Conservation (phyloP, 371 early-diverging fungal genomes). For the Actinomortierella wolfii region DNA sequence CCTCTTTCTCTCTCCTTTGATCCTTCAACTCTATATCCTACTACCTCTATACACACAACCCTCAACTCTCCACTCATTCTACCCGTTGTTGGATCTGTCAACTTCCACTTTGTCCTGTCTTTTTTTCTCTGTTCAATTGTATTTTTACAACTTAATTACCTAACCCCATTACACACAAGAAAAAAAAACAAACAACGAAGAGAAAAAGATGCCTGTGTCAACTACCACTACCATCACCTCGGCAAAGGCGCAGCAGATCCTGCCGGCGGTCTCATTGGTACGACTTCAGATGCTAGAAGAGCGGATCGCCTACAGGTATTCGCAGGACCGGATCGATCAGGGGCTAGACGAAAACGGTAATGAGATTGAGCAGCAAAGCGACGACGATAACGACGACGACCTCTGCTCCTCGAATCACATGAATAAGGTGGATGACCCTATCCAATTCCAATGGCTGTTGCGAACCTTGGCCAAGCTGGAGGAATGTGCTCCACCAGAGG, state of each 20-base stretch:
- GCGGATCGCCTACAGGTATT: slow-evolving; percentile 40
- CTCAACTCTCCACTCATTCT: too few relatives aligned
- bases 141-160: too few relatives aligned
- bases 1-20: too few relatives aligned
- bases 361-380: slow-evolving; percentile 14
- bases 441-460: slow-evolving; percentile 33
- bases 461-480: slow-evolving; percentile 33
- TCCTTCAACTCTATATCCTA: too few relatives aligned
- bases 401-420: too few relatives aligned
- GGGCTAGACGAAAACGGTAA: slow-evolving; percentile 41
- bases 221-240: slow-evolving; percentile 10
- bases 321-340: slow-evolving; percentile 45
- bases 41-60: too few relatives aligned
- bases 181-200: too few relatives aligned
- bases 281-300: slow-evolving; percentile 33
- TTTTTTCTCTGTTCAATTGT: too few relatives aligned
- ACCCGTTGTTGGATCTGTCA: too few relatives aligned
- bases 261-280: slow-evolving; percentile 18
- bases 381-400: slow-evolving; percentile 9
- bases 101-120: too few relatives aligned
- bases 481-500: slow-evolving; percentile 27
- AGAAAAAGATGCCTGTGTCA: slow-evolving; percentile 12
- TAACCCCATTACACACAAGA: too few relatives aligned
- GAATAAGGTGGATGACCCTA: slow-evolving; percentile 8
- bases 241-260: slow-evolving; percentile 4